These are phyloP conservation scores for Fagopyrum tataricum DNA, from an alignment of 148 eudicot species.

Conservation along the genomic window DNA sequence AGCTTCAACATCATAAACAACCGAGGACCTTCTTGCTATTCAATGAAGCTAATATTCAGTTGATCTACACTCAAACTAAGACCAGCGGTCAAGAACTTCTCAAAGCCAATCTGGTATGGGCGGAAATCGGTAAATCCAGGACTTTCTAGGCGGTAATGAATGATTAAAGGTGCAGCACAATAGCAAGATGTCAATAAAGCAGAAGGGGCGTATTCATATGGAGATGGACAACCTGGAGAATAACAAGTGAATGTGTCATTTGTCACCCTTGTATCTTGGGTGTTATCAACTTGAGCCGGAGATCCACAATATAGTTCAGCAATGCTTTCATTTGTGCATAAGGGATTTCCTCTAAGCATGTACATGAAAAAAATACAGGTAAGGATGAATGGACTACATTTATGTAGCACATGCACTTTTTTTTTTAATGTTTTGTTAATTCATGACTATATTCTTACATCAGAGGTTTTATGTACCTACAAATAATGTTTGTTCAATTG, in stretches of 20 bases:
- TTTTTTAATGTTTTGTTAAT: too few relatives aligned
- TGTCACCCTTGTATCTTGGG: slow-evolving; percentile 3
- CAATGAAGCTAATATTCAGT: slow-evolving; percentile 50
- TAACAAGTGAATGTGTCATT: slow-evolving; percentile 36
- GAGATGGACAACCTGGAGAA: slow-evolving; percentile 45
- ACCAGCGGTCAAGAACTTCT: slow-evolving; percentile 35
- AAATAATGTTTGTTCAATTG: too few relatives aligned
- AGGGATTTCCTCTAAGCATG: slow-evolving; percentile 75
- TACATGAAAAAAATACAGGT: neutral
- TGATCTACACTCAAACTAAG: slow-evolving; percentile 46
- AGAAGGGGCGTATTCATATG: slow-evolving; percentile 51
- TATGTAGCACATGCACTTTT: neutral
- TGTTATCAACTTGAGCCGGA: neutral
- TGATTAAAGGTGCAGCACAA: slow-evolving; percentile 74
- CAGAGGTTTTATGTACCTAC: too few relatives aligned
- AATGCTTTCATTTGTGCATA: slow-evolving; percentile 34
- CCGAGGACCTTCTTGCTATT: slow-evolving; percentile 85
- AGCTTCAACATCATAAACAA: slow-evolving; percentile 68
- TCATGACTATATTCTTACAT: too few relatives aligned
- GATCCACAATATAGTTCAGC: neutral
- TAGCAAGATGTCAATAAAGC: slow-evolving; percentile 42
- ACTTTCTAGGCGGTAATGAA: slow-evolving; percentile 75
- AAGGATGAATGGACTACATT: neutral
- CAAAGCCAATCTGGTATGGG: slow-evolving; percentile 45
- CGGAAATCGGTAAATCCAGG: slow-evolving; percentile 69